A percentile compares a stretch with the other conserved stretches of the same genome.
Evolutionary conservation across 1,139 yeast species (phyloP).

Genomic region (Candida sp.): DNA sequence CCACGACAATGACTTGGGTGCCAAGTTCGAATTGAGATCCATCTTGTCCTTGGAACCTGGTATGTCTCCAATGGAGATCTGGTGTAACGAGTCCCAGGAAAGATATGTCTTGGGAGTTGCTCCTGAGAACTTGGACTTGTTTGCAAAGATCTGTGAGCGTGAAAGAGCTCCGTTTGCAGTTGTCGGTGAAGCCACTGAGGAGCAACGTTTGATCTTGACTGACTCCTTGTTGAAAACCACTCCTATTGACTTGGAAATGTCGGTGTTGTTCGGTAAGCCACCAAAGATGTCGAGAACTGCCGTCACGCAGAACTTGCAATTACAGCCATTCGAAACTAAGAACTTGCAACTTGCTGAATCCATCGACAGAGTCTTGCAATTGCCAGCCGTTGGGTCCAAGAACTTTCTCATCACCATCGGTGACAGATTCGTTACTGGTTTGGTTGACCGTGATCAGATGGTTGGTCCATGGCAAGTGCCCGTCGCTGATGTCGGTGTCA

Average conservation of each 20-base stretch:
- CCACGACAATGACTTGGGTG: slow-evolving; percentile 97
- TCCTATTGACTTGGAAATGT: slow-evolving; percentile 97
- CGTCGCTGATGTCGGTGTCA: slow-evolving; percentile 99
- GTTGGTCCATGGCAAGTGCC: slow-evolving; percentile 99
- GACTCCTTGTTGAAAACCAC: slow-evolving; percentile 78
- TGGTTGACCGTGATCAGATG: slow-evolving; percentile 97
- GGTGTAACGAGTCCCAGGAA: slow-evolving; percentile 99
- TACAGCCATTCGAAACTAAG: slow-evolving; percentile 47
- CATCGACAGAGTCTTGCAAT: slow-evolving; percentile 77
- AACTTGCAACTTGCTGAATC: slow-evolving; percentile 60
- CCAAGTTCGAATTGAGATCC: slow-evolving; percentile 88
- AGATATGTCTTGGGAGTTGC: slow-evolving; percentile 95
- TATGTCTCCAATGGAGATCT: slow-evolving; percentile 99
- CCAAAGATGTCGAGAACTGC: slow-evolving; percentile 94
- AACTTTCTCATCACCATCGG: slow-evolving; percentile 96
- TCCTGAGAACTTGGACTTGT: slow-evolving; percentile 73
- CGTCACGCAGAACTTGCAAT: slow-evolving; percentile 59
- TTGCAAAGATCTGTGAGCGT: slow-evolving; percentile 84
- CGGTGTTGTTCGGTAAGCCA: slow-evolving; percentile 95
- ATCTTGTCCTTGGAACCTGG: slow-evolving; percentile 94
- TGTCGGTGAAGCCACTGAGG: slow-evolving; percentile 93
- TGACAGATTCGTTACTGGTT: slow-evolving; percentile 96
- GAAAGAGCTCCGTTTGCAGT: slow-evolving; percentile 98
- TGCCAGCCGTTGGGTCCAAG: slow-evolving; percentile 97
- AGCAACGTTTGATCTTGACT: slow-evolving; percentile 79